Percentiles rank a stretch among this genome's conserved stretches.
These are phyloP conservation scores for Neopestalotiopsis sp. DNA, from an alignment of 2,329 filamentous ascomycete genomes.

Conservation along the genomic window DNA sequence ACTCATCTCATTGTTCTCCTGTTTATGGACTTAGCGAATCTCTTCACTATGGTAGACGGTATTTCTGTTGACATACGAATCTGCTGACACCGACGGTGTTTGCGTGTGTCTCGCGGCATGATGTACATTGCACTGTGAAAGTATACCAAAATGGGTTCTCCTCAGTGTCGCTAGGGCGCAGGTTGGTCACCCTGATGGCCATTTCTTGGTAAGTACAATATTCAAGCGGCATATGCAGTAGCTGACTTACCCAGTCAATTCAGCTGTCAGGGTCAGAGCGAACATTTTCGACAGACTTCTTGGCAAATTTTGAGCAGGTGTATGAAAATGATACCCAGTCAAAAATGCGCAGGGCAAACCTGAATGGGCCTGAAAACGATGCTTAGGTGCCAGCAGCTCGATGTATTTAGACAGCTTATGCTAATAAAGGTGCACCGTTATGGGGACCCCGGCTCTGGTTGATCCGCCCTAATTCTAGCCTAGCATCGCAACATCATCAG, in stretches of 20 bases:
- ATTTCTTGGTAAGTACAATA: not conserved
- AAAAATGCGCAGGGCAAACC: not conserved
- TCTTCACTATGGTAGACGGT: not conserved
- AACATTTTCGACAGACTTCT: conserved; percentile 56
- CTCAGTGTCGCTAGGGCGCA: conserved; percentile 82
- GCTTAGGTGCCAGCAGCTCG: not conserved
- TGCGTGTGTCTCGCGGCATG: conserved; percentile 87
- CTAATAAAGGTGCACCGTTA: not conserved
- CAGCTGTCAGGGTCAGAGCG: conserved; percentile 69
- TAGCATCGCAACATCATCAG: conserved; percentile 10
- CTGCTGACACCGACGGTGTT: conserved; percentile 88
- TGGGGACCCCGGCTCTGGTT: conserved; percentile 3
- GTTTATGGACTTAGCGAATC: not conserved
- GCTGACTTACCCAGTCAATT: conserved; percentile 67
- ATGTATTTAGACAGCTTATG: conserved; percentile 2
- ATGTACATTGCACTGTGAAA: conserved; percentile 98
- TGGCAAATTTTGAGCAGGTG: not conserved
- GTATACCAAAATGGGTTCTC: conserved; percentile 93
- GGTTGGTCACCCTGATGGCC: conserved; percentile 78
- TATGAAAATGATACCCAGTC: not conserved
- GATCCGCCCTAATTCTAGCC: conserved; percentile 8
- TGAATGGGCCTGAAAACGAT: conserved; percentile 5
- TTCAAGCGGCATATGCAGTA: not conserved
- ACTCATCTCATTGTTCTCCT: conserved; percentile 91
- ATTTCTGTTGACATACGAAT: conserved; percentile 68